Percentiles rank a stretch among this genome's conserved stretches.
phyloP scores from a whole-genome alignment of 352 stramenopile genomes.

The Globisporangium recalcitrans region DNA sequence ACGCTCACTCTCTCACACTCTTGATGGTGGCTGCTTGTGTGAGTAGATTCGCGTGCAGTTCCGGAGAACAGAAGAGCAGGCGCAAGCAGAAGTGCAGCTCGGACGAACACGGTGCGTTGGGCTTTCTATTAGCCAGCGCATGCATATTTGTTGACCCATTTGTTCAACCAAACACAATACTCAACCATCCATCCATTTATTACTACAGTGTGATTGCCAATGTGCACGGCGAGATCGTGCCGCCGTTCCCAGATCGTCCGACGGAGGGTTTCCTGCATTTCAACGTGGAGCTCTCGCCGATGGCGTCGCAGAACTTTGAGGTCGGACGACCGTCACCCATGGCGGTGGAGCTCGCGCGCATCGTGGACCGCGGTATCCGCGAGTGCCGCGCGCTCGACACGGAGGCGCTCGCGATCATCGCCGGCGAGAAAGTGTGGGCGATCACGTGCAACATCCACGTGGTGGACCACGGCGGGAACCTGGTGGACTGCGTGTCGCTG shows the following conservation, averaged over 20 bases:
- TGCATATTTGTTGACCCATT: neutral
- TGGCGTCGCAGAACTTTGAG: constrained; percentile 81
- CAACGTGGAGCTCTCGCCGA: constrained; percentile 77
- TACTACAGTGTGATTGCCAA: constrained; percentile 64
- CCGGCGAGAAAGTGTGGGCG: constrained; percentile 92
- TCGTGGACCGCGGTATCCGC: constrained; percentile 90
- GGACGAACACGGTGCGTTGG: constrained; percentile 61
- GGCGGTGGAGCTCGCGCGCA: constrained; percentile 76
- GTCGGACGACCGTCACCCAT: constrained; percentile 38
- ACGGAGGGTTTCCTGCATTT: constrained; percentile 87
- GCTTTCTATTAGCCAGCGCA: neutral
- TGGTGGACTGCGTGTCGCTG: constrained; percentile 89
- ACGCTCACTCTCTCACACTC: no score
- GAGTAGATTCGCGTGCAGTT: constrained; percentile 72
- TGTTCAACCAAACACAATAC: neutral
- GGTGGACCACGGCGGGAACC: constrained; percentile 90
- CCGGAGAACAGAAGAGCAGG: constrained; percentile 64
- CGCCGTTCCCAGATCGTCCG: constrained; percentile 80
- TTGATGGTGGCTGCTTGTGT: neutral
- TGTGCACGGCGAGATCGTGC: constrained; percentile 80
- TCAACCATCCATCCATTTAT: neutral
- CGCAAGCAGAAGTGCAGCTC: constrained; percentile 75
- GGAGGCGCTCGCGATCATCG: constrained; percentile 91
- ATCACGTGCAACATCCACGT: constrained; percentile 90
- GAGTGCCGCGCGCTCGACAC: constrained; percentile 91